Conservation (phyloP, 2,329 filamentous ascomycete species). For the Fusarium sp. region DNA sequence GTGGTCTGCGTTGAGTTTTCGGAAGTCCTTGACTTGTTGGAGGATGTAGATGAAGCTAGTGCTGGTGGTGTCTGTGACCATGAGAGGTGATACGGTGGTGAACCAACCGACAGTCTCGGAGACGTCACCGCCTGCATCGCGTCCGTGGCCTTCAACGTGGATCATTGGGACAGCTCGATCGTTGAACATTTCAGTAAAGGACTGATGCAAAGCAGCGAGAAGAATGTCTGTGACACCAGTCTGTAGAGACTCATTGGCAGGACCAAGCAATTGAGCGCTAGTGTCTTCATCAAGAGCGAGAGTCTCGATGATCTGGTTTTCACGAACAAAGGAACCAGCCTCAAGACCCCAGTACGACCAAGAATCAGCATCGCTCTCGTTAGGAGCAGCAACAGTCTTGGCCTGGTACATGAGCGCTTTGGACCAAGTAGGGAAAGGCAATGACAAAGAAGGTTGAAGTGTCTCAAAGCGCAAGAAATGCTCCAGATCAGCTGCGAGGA, state of each 20-base stretch:
- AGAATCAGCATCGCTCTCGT: accelerated
- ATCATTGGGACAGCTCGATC: neutral
- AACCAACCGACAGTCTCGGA: neutral
- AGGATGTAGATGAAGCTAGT: neutral
- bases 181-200: neutral
- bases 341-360: neutral
- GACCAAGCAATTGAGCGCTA: neutral
- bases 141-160: neutral
- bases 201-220: neutral
- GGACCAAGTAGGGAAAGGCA: neutral
- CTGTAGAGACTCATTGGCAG: neutral
- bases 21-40: neutral
- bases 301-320: neutral
- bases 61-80: neutral
- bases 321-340: neutral
- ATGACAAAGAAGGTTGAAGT: neutral
- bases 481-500: neutral
- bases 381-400: accelerated
- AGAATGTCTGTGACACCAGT: neutral
- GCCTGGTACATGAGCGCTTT: neutral
- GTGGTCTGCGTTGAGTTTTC: neutral
- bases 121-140: neutral
- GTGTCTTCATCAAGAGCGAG: neutral
- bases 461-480: neutral
- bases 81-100: neutral